Base-by-base conservation (phyloP, 257 asterid genomes). In the Solanum tarapatanum region DNA sequence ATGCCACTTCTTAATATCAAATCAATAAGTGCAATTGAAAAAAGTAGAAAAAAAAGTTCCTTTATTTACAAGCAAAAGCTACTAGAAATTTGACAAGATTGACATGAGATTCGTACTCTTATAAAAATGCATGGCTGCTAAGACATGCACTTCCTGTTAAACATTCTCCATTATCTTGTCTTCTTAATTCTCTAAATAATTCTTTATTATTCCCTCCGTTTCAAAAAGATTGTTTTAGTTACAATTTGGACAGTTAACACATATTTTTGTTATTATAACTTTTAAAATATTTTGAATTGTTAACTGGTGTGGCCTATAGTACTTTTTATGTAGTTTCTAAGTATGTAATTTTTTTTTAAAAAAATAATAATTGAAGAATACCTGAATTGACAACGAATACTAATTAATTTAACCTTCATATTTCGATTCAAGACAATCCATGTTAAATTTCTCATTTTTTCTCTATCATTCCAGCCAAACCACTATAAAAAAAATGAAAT, bases 71-170 rank as follows among this genome's bases (percentile, higher is more conserved):
- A 74, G 80, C 41, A 58, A 86, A 83, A 83, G 66, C 68, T 39
- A 43, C 58, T 73, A 51, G 39, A 48, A 86, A 83, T 28, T 83
- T 88, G 89, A 88, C 87, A 77, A n/a, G 93, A 84, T 80, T 73
- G 76, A 87, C 32, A 43, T 21, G 26, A 88, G 84, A 91, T 91
- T 88, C 84, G 68, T 45, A 74, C 69, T 39, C 84, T n/a, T 66
- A 26, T 86, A 35, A 62, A 86, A 48, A 64, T 86, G 79, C 80
- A 84, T 90, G 92, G 88, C 87, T 91, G 92, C 90, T 82, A 82
- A 82, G 1, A 30, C 30, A 82, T 48, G 85, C 43, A 82, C 30
- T 82, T 82, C 28, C 91, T 90, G 88, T 91, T 43, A 64, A 37
- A 58, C 72, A 32, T 75, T 32, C 83, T 77, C 41, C 70, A 48